Evolutionary conservation across 306 rosid genomes (phyloP), one percentile per base, ranked within the genome.

Genomic region (Trifolium pratense): DNA sequence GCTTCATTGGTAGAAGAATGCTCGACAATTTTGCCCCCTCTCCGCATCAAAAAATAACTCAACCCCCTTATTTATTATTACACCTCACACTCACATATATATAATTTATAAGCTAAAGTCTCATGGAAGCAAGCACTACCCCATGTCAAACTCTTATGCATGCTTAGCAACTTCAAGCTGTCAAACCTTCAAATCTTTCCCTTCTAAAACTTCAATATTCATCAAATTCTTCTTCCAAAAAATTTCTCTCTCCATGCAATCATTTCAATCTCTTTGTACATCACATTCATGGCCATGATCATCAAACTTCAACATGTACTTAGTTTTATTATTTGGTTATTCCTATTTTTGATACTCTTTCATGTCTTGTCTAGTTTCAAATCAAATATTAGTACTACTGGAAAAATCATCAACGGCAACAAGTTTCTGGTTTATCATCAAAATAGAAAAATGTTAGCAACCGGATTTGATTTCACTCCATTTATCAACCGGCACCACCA

Each of bases 1-100:
- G 88, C 68, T 84, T 88, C 88, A 86, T 89, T 88, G 97, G 86
- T 76, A 82, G 69, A 86, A 91, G 86, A 88, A 91, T 91, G 87
- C 74, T 89, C 88, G 76, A 83, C 92, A 84, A 84, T 76, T 79
- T 81, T 84, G 84, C 86, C 82, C 40, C 81, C 84, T 77, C 89
- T 83, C 86, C 87, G 80, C 87, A 83, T 84, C 89, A 57, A 58
- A 74, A 53, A 11, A 68, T 61, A 84, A 73, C 73, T 42, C 66
- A 73, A 25, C 67, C 40, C 51, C 46, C 76, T 70, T 55, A 16
- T 68, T 62, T 43, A 70, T 64, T 46, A 74, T 21, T 16, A 66
- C 55, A 75, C 12, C 37, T 20, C n/a, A 59, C 20, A 59, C 31
- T 29, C 31, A n/a, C 9, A 68, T 23, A 63, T 36, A 76, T 37